Percentiles rank a stretch among this genome's conserved stretches.
Conservation (phyloP, 2,329 filamentous ascomycete genomes). For the Pseudogymnoascus sp. region DNA sequence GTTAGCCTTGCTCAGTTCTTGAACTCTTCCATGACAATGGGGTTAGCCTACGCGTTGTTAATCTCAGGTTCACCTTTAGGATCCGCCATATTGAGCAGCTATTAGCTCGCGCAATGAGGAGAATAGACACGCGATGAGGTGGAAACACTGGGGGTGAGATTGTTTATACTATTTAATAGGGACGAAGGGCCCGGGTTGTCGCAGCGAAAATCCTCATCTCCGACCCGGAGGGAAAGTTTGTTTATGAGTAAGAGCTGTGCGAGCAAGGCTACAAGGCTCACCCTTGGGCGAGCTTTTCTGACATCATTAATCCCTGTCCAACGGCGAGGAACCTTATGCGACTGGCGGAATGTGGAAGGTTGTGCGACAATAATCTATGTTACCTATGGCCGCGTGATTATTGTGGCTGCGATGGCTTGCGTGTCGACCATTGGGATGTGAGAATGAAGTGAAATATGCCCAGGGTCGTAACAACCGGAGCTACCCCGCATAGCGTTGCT, state of each 20-base stretch:
- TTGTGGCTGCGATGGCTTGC: not conserved
- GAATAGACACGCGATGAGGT: not conserved
- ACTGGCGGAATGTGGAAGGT: not conserved
- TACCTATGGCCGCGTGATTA: not conserved
- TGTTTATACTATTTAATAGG: not conserved
- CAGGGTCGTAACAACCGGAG: not conserved
- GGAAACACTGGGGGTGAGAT: not conserved
- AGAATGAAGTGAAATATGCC: not conserved
- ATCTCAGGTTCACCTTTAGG: not conserved
- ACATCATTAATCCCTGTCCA: conserved; percentile 1
- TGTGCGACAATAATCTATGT: not conserved
- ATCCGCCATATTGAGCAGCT: not conserved
- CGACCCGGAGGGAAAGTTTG: not conserved
- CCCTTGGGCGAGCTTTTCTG: not conserved
- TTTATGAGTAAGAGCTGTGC: not conserved
- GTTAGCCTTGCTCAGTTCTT: not conserved
- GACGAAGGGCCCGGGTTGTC: not conserved
- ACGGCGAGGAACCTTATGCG: not conserved
- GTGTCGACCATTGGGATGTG: conserved; percentile 1
- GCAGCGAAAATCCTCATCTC: not conserved
- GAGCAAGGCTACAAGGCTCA: not conserved
- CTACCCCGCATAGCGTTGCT: conserved; percentile 6
- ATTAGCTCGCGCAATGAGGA: not conserved
- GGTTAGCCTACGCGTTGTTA: not conserved
- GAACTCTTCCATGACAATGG: not conserved